phyloP scores from a whole-genome alignment of 2,329 filamentous ascomycete species.

The Penicillium sp. region DNA sequence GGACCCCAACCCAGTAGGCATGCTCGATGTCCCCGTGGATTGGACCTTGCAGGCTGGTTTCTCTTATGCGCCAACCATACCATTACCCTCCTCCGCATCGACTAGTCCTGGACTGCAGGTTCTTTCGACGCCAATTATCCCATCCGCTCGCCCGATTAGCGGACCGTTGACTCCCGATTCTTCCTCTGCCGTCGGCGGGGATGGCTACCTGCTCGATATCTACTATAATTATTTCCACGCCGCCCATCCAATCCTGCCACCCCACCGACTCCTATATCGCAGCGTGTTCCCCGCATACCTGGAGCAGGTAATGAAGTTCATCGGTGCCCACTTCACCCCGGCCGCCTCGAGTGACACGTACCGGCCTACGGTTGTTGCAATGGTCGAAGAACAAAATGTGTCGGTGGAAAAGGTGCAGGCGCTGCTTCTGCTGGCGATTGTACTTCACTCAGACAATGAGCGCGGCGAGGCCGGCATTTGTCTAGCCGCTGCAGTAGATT shows the following conservation, averaged over 20 bases:
- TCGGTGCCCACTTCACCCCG: constrained; percentile 56
- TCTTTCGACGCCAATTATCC: constrained; percentile 16
- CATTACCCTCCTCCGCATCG: constrained; percentile 27
- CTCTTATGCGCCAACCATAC: constrained; percentile 25
- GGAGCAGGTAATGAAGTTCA: constrained; percentile 56
- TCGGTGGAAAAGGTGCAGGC: constrained; percentile 72
- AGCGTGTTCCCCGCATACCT: constrained; percentile 47
- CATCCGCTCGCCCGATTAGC: constrained; percentile 20
- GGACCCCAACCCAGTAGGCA: constrained; percentile 41
- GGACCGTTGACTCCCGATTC: constrained; percentile 41
- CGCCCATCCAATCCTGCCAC: constrained; percentile 58
- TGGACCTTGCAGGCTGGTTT: constrained; percentile 40
- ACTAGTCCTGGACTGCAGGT: constrained; percentile 28
- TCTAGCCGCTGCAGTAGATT: constrained; percentile 65
- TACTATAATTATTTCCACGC: constrained; percentile 59
- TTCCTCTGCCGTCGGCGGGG: constrained; percentile 30
- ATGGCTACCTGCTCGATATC: constrained; percentile 50
- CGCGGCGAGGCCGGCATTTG: constrained; percentile 67
- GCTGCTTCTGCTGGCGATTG: constrained; percentile 72
- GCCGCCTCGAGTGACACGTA: constrained; percentile 48
- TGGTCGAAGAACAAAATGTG: constrained; percentile 37
- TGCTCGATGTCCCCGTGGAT: constrained; percentile 42
- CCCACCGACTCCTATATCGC: constrained; percentile 44
- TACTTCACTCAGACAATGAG: constrained; percentile 73
- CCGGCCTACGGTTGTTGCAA: constrained; percentile 36